Evolutionary conservation across 2,329 filamentous ascomycete species (phyloP).

Genomic region (Atkinsonella hypoxylon): DNA sequence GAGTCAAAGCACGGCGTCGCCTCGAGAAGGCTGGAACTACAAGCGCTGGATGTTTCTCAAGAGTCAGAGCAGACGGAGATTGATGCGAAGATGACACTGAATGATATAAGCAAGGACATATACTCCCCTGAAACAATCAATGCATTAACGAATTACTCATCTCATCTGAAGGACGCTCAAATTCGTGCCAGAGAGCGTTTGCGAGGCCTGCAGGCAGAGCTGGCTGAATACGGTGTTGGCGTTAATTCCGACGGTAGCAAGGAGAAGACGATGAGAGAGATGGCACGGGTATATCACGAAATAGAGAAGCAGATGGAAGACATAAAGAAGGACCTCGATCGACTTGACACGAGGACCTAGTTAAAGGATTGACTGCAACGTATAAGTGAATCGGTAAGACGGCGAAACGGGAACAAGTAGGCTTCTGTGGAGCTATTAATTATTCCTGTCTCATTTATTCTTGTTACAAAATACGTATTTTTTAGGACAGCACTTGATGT

Average conservation of each 20-base stretch:
- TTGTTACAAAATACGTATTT: constrained; percentile 1
- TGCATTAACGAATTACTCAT: constrained; percentile 34
- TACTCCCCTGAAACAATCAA: constrained; percentile 32
- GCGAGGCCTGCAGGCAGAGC: constrained; percentile 27
- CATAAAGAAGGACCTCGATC: constrained; percentile 33
- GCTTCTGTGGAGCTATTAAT: neutral
- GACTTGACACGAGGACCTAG: constrained; percentile 12
- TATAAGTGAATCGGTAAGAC: neutral
- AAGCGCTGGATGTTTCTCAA: constrained; percentile 32
- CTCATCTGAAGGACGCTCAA: constrained; percentile 37
- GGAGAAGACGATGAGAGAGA: constrained; percentile 39
- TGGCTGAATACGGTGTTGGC: constrained; percentile 38
- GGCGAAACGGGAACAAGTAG: neutral
- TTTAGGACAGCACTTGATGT: too few species aligned
- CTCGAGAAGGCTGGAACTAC: constrained; percentile 38
- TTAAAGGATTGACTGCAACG: neutral
- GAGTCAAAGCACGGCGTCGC: constrained; percentile 44
- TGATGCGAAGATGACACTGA: constrained; percentile 24
- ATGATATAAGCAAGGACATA: constrained; percentile 24
- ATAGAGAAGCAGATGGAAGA: constrained; percentile 39
- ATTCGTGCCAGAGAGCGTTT: constrained; percentile 32
- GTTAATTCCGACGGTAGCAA: constrained; percentile 24
- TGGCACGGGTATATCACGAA: constrained; percentile 38
- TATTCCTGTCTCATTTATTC: neutral
- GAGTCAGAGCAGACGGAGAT: constrained; percentile 29